Base-by-base conservation (phyloP, 441 rosid species). In the Erodium chrysanthum region DNA sequence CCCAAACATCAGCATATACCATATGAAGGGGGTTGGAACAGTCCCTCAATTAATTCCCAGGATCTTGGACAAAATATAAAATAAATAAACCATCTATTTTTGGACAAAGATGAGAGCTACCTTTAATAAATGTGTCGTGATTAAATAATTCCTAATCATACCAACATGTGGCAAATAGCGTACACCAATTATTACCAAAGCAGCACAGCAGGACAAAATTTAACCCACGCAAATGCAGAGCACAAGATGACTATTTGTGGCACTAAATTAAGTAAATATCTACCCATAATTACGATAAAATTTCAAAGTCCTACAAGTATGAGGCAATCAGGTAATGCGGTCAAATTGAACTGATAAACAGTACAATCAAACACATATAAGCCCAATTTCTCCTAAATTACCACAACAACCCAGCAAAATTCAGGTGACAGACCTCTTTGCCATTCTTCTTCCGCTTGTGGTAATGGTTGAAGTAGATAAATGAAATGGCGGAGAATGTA, bases 401-500 rank as follows among this genome's bases (percentile, higher is more conserved):
- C n/a, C 18, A 60, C 25, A 33, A 68, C 7, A 20, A 0, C 5
- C 7, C 7, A 27, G 18, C 29, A 50, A 65, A 70, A 25, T 62
- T 64, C 33, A 65, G 74, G 72, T n/a, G 10, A 52, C 75, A 11
- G 10, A 81, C 84, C 81, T 70, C 52, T 27, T 70, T 78, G 5
- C 68, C 66, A 65, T 50, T 66, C 73, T 64, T 22, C 66, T 70
- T 64, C 64, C 73, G 70, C 21, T 66, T 37, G 11, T 18, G 60
- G 42, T 67, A 66, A 27, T 59, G 76, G 48, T 86, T 76, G 23
- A 78, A 83, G 74, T 76, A 88, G 67, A 88, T 82, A 23, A 88
- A 88, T 10, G 94, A 83, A 64, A 90, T 65, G 1, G 96, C 72
- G 31, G 89, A 77, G 12, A 85, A 52, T 1, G 60, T 18, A 6